phyloP scores from a whole-genome alignment of 805 yeast species.

The Yarrowia osloensis region DNA sequence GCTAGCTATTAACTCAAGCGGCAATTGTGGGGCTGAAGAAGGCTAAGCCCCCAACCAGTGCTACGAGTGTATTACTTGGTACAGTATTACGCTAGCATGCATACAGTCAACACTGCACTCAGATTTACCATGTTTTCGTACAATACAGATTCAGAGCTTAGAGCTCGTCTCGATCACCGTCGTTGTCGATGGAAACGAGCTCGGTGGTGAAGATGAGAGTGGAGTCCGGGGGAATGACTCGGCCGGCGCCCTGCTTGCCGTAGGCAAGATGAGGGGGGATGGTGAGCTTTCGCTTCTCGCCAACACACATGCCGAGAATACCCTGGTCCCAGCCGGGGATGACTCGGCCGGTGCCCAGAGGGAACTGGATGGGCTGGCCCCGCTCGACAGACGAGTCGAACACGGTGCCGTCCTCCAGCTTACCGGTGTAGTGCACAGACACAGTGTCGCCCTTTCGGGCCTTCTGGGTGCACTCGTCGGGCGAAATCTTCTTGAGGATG shows the following conservation, averaged over 20 bases:
- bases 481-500: constrained; percentile 52
- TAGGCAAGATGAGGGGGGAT: constrained; percentile 81
- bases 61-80: not conserved
- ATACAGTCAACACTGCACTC: too few species aligned
- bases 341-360: constrained; percentile 77
- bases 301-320: constrained; percentile 77
- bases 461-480: constrained; percentile 55
- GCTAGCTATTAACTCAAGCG: not conserved
- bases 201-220: constrained; percentile 69
- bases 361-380: constrained; percentile 66
- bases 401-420: constrained; percentile 61
- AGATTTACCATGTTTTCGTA: too few species aligned
- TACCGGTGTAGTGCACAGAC: constrained; percentile 78
- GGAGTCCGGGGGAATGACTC: constrained; percentile 76
- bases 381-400: constrained; percentile 75
- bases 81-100: too few species aligned
- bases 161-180: constrained; percentile 33
- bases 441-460: constrained; percentile 68
- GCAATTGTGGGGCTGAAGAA: constrained; percentile 1
- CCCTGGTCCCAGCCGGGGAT: constrained; percentile 94
- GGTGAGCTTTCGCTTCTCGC: constrained; percentile 75
- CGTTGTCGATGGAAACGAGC: constrained; percentile 56
- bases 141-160: too few species aligned
- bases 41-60: constrained; percentile 1
- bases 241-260: constrained; percentile 71